Evolutionary conservation across 305 asterid species (phyloP), one percentile per base, ranked within the genome.

Genomic region (Fraxinus greggii): DNA sequence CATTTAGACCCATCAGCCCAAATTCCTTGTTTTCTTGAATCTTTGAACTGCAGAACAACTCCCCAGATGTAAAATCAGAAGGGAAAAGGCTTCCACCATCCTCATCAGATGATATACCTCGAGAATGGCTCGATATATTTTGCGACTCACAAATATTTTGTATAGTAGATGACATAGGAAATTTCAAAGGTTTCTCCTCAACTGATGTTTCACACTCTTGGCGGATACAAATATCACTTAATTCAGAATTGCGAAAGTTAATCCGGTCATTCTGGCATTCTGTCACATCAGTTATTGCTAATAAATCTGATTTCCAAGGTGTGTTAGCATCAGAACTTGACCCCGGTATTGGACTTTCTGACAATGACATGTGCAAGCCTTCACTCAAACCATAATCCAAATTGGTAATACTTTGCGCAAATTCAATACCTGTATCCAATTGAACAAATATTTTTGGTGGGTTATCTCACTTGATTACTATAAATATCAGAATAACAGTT

Each of bases 401-500:
- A 86, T 89, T 88, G 63, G 89, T 87, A 51, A 90, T 89, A 83
- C 90, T 90, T 83, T 92, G 95, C 81, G 88, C 84, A 88, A 89
- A 90, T 84, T 90, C 97, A 83, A 89, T 88, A 89, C 93, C 97
- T 91, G 91, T 61, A 88, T 76, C 51, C 80, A 61, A 83, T 73
- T 78, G 56, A 82, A 33, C 72, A 82, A 1, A 33, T 10, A 15
- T 35, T 73, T 75, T 6, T 33, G 72, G 10, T 6, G 17, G 69
- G 33, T 21, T 19, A 33, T 56, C 32, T 23, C 61, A 72, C 29
- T 79, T 17, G 8, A 35, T 36, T 59, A 59, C 80, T 33, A 24
- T 48, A 73, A 59, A 82, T 35, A 36, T 72, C n/a, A 76, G 38
- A 75, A 76, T 19, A 45, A 73, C 5, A 45, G 42, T 2, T 26